phyloP scores from a whole-genome alignment of 495 filamentous ascomycete genomes.

The Annulohypoxylon stygium region DNA sequence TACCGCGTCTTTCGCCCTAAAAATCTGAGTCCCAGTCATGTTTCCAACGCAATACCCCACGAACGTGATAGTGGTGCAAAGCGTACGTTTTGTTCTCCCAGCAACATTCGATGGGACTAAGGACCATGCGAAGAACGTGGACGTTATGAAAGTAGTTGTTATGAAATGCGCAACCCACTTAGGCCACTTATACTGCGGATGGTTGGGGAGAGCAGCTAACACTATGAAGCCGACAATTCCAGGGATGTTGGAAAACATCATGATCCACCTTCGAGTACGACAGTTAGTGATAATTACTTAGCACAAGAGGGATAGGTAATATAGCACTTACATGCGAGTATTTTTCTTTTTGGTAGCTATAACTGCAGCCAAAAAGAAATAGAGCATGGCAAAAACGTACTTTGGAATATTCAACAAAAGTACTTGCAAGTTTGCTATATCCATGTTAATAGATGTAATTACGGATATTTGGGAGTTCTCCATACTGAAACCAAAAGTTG shows the following conservation, averaged over 20 bases:
- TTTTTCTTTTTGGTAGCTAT: constrained; percentile 33
- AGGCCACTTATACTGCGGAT: constrained; percentile 47
- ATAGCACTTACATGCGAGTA: constrained; percentile 34
- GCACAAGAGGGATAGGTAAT: background rate
- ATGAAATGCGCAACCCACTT: constrained; percentile 47
- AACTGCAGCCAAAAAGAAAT: constrained; percentile 27
- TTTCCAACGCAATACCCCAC: constrained; percentile 64
- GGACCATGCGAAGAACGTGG: constrained; percentile 46
- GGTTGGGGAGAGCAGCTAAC: constrained; percentile 39
- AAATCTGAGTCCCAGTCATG: constrained; percentile 68
- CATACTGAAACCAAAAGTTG: constrained; percentile 58
- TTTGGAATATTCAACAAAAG: constrained; percentile 40
- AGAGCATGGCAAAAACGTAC: constrained; percentile 15
- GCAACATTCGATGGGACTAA: constrained; percentile 47
- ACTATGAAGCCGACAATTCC: constrained; percentile 42
- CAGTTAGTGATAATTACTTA: background rate
- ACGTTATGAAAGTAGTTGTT: constrained; percentile 27
- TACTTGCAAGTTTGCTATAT: constrained; percentile 41
- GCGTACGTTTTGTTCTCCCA: constrained; percentile 47
- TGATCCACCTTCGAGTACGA: constrained; percentile 34
- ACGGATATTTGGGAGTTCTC: background rate
- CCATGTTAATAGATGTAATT: constrained; percentile 10
- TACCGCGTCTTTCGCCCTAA: constrained; percentile 63
- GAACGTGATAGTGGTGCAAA: constrained; percentile 52
- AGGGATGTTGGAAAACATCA: constrained; percentile 40